These are phyloP conservation scores for Zymoseptoria crescenta DNA, from an alignment of 2,329 filamentous ascomycete genomes.

Conservation along the genomic window DNA sequence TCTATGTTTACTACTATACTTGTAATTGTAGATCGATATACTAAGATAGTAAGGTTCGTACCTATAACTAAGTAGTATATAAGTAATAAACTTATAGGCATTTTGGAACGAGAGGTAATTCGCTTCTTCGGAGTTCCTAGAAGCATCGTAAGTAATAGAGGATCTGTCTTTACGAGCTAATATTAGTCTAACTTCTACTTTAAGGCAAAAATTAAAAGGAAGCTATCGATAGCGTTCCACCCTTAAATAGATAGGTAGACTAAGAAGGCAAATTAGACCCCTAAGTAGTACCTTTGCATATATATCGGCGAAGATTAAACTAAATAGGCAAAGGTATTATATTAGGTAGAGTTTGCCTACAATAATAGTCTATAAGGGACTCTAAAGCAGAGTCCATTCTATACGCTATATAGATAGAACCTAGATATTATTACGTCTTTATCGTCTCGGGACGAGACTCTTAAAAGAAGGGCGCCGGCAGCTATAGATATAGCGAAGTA, in stretches of 20 bases:
- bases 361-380: neutral
- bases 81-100: neutral
- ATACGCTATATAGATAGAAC: neutral
- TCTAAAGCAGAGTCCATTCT: neutral
- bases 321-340: conserved; percentile 1
- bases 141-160: conserved; percentile 5
- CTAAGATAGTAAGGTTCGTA: conserved; percentile 1
- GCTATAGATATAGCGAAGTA: neutral
- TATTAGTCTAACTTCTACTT: conserved; percentile 8
- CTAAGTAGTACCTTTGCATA: conserved; percentile 10
- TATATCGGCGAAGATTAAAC: conserved; percentile 3
- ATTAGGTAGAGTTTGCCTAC: neutral
- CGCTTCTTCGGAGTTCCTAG: neutral
- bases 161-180: conserved; percentile 6
- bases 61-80: neutral
- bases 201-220: conserved; percentile 1
- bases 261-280: conserved; percentile 7
- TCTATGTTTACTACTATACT: too few species aligned
- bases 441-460: conserved; percentile 1
- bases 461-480: conserved; percentile 1
- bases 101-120: neutral
- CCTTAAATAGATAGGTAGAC: conserved; percentile 11
- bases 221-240: conserved; percentile 10
- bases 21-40: neutral
- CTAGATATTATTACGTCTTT: conserved; percentile 4